Evolutionary conservation across 768 basidiomycete genomes (phyloP).

Genomic region (Cystobasidium tubakii): DNA sequence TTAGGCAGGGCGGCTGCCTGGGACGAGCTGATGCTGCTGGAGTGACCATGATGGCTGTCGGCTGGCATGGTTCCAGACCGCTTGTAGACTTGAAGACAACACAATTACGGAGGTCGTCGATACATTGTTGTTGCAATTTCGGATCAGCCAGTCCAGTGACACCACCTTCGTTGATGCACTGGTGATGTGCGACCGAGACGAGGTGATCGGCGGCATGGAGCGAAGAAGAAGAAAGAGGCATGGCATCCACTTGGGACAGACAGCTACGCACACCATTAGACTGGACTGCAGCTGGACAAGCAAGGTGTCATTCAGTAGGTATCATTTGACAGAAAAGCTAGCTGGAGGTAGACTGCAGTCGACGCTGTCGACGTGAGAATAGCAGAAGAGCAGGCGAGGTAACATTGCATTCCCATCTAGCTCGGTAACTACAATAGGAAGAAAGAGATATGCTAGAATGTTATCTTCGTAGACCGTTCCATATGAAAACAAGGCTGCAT

Average conservation of each 20-base stretch:
- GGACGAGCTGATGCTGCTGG: background rate
- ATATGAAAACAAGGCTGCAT: background rate
- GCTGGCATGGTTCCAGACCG: background rate
- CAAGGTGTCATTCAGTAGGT: no score
- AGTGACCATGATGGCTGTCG: constrained; percentile 13
- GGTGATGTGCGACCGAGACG: no score
- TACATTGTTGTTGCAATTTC: background rate
- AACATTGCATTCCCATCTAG: constrained; percentile 7
- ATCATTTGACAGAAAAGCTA: no score
- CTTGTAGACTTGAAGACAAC: background rate
- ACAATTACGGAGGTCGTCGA: background rate
- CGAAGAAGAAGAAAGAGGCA: no score
- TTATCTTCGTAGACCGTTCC: background rate
- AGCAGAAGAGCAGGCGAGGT: background rate
- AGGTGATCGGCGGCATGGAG: no score
- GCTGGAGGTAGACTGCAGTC: no score
- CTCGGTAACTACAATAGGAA: background rate
- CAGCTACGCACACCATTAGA: no score
- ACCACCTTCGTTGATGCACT: no score
- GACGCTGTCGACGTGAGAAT: background rate
- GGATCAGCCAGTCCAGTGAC: no score
- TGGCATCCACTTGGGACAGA: no score
- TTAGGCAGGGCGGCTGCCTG: constrained; percentile 24
- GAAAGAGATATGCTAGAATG: background rate
- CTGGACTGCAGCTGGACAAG: no score